These are phyloP conservation scores for Arabidopsis hybrid DNA, from an alignment of 441 rosid species.

Conservation along the genomic window DNA sequence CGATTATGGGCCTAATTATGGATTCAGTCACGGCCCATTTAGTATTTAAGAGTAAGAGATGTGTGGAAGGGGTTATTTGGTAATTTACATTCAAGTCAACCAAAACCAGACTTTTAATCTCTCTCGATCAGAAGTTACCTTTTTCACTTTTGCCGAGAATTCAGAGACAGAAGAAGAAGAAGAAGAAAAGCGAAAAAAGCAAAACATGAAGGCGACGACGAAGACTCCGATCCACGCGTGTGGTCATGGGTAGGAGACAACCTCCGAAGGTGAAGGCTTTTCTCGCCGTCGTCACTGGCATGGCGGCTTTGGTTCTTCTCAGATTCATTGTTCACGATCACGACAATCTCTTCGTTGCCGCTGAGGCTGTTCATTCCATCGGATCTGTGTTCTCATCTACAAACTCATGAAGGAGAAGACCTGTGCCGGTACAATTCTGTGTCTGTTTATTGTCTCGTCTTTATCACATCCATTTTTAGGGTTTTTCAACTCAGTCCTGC, in stretches of 20 bases:
- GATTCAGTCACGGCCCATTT: constrained; percentile 7
- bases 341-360: constrained; percentile 97
- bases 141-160: constrained; percentile 35
- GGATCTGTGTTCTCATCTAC: constrained; percentile 92
- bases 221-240: constrained; percentile 75
- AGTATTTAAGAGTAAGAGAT: not conserved
- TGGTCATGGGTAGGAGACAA: constrained; percentile 89
- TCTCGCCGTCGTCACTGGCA: constrained; percentile 90
- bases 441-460: not conserved
- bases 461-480: constrained; percentile 23
- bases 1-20: constrained; percentile 27
- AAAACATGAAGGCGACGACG: constrained; percentile 60
- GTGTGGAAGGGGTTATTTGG: constrained; percentile 62
- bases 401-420: constrained; percentile 96
- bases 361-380: constrained; percentile 95
- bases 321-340: constrained; percentile 95
- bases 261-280: constrained; percentile 98
- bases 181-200: not conserved
- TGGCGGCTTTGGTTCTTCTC: constrained; percentile 86
- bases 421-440: constrained; percentile 75
- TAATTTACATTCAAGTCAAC: constrained; percentile 15
- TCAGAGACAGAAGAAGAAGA: constrained; percentile 20
- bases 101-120: constrained; percentile 12
- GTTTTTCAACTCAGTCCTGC: constrained; percentile 12
- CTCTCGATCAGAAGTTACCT: constrained; percentile 6